Conservation (phyloP, 2,329 filamentous ascomycete species). For the Pyrenochaeta sp. region DNA sequence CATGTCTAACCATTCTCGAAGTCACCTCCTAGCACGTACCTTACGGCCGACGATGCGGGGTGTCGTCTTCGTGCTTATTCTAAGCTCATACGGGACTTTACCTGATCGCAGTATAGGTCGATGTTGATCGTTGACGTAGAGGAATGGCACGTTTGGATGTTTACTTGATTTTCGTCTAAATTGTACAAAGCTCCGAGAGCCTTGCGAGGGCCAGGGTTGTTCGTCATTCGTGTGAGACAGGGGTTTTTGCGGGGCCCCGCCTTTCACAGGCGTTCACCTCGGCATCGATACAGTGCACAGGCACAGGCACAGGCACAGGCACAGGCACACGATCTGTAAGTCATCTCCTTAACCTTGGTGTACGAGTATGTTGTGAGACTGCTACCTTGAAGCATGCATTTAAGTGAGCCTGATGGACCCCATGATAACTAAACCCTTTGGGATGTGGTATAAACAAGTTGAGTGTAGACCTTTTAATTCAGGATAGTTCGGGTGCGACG, state of each 20-base stretch:
- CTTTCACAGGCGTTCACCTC: conserved; percentile 15
- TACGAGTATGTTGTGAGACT: no score
- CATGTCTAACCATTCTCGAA: neutral
- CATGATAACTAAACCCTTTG: no score
- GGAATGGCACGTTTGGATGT: neutral
- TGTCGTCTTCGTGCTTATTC: neutral
- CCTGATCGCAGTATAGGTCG: neutral
- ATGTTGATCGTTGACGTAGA: neutral
- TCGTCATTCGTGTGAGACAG: neutral
- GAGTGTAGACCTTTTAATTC: no score
- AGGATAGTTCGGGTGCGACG: no score
- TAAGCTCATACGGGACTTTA: neutral
- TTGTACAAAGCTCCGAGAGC: neutral
- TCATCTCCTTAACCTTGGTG: no score
- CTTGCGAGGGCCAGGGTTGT: neutral
- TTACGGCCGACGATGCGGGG: neutral
- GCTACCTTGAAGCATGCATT: no score
- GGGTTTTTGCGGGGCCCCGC: conserved; percentile 15
- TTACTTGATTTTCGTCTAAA: neutral
- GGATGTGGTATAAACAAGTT: no score
- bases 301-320: no score
- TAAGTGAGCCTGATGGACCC: no score
- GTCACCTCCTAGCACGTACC: neutral
- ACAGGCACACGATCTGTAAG: no score
- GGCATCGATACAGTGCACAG: conserved; percentile 1